Evolutionary conservation across 1,139 yeast genomes (phyloP), one percentile per base, ranked within the genome.

Genomic region (Candida pseudoviswanathii): DNA sequence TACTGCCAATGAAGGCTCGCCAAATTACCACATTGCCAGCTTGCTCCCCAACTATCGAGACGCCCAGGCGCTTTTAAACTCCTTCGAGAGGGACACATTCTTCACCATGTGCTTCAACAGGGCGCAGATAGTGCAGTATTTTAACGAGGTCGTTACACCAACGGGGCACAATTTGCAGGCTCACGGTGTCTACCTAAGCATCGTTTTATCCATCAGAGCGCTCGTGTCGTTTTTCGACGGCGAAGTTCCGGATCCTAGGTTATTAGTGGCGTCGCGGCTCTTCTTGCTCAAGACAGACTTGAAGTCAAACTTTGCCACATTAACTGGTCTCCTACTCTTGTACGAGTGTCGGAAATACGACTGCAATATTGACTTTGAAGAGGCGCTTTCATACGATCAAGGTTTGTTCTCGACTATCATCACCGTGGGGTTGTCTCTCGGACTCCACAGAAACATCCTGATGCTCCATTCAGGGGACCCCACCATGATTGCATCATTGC

Each of bases 301-400:
- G 22, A 26, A 16, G 22, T 27, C 41, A 8, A 39, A 26, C 32
- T 39, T 38, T 11, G 36, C 47, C 26, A 45, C 44, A 8, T 24
- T 45, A 10, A 29, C 30, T 2, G 41, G 33, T 4, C 31, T 40
- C 26, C 22, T 45, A 21, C 24, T 45, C 9, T 25, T 45, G 8
- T 45, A 39, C 16, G 48, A 45, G 30, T 26, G 39, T 22, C 37
- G 38, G 11, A 45, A 40, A 16, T 38, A 40, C 11, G 44, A 45
- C 33, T 45, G 33, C 26, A 45, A 45, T 24, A 25, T 45, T 21
- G 48, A 41, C 27, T 45, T 45, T 24, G 41, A 40, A 36, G 48
- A 45, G 11, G 24, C 44, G 2, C 21, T 45, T 11, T 32, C 44
- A 4, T 30, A 32, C 27, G 48, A 45, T 32, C 48, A 45, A 9